Evolutionary conservation across 257 asterid species (phyloP).

Genomic region (Ballota nigra): DNA sequence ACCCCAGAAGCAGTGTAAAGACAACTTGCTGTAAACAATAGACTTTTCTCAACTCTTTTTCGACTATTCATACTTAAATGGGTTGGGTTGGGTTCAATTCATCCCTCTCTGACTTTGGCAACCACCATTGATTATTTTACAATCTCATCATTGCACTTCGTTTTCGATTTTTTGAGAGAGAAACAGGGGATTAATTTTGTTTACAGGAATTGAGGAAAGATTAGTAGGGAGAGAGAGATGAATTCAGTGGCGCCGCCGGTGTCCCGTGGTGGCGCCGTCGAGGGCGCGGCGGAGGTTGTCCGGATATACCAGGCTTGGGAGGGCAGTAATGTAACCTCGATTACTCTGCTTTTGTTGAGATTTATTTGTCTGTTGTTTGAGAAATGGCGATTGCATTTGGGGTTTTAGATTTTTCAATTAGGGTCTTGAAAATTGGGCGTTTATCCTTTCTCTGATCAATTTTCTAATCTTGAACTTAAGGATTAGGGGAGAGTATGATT

Average conservation of each 20-base stretch:
- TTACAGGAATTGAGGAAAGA: background rate
- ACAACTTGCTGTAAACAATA: conserved; percentile 15
- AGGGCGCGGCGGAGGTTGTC: conserved; percentile 35
- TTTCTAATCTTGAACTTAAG: background rate
- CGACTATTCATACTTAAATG: conserved; percentile 17
- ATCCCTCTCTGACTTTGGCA: conserved; percentile 28
- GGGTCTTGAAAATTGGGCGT: background rate
- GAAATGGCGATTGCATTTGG: background rate
- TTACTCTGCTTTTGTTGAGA: background rate
- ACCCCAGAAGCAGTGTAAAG: background rate
- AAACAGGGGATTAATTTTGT: background rate
- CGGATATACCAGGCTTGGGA: conserved; percentile 44
- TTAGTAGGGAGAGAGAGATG: conserved; percentile 18
- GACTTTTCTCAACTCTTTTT: conserved; percentile 19
- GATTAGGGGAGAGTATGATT: background rate
- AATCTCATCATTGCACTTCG: conserved; percentile 8
- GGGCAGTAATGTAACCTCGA: conserved; percentile 40
- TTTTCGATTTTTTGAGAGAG: conserved; percentile 11
- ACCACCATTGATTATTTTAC: conserved; percentile 10
- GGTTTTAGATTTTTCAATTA: conserved; percentile 5
- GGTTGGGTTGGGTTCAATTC: conserved; percentile 15
- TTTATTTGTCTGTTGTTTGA: background rate
- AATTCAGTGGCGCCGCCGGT: conserved; percentile 37
- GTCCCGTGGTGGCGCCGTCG: conserved; percentile 30
- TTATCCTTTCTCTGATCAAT: background rate